Percentiles rank a stretch among this genome's conserved stretches.
phyloP scores from a whole-genome alignment of 1,284 basidiomycete genomes.

The Vanrija humicola region DNA sequence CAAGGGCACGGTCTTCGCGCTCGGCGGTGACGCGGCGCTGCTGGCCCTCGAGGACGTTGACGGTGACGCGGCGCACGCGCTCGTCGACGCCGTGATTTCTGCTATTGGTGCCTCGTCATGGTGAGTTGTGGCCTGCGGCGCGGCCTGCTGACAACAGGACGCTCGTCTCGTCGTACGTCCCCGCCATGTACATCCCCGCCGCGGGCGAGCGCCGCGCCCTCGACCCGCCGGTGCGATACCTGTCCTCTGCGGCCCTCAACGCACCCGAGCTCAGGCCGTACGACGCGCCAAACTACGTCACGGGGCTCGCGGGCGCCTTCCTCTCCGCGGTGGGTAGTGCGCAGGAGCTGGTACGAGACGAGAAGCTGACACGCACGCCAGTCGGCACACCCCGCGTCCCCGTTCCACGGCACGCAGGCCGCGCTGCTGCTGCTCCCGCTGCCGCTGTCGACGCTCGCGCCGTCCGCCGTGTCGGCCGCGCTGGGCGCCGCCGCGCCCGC shows the following conservation, averaged over 20 bases:
- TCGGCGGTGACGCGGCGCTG: constrained; percentile 12
- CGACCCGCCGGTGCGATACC: constrained; percentile 28
- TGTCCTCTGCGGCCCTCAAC: constrained; percentile 5
- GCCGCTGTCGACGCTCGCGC: constrained; percentile 26
- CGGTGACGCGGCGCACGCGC: constrained; percentile 5
- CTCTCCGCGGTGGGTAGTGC: constrained; percentile 22
- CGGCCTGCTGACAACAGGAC: constrained; percentile 24
- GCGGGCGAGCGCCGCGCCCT: constrained; percentile 1
- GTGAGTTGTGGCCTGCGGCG: background rate
- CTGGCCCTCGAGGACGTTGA: constrained; percentile 11
- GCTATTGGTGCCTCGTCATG: constrained; percentile 3
- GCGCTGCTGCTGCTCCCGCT: constrained; percentile 32
- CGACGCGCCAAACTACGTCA: constrained; percentile 41
- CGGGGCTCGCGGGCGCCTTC: constrained; percentile 34
- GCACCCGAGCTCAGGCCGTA: constrained; percentile 5
- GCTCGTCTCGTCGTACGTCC: constrained; percentile 36
- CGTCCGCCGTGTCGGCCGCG: constrained; percentile 2
- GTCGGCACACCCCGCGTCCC: constrained; percentile 27
- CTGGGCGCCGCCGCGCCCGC: constrained; percentile 3
- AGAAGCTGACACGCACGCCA: constrained; percentile 10
- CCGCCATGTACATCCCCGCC: constrained; percentile 39
- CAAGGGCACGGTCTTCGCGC: constrained; percentile 13
- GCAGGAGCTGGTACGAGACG: background rate
- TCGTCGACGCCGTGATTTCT: constrained; percentile 1
- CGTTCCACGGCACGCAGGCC: constrained; percentile 2